Percentiles rank a stretch among this genome's conserved stretches.
Evolutionary conservation across 306 rosid genomes (phyloP).

Genomic region (Castanea mollissima): DNA sequence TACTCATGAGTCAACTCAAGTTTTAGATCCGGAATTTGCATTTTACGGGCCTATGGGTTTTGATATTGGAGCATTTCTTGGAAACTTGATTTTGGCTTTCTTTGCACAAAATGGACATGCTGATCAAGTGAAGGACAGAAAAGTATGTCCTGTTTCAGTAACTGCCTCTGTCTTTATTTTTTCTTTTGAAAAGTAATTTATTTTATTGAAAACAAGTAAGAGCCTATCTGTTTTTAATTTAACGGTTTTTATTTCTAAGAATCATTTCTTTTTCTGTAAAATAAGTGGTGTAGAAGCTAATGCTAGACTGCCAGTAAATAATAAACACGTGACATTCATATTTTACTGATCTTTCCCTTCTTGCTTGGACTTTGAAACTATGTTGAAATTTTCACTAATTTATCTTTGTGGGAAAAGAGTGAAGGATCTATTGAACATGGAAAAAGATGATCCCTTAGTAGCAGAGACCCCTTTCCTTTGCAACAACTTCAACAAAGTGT

Average conservation of each 20-base stretch:
- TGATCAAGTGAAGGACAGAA: slow-evolving; percentile 58
- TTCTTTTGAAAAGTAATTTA: too few relatives aligned
- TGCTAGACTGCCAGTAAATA: neutral
- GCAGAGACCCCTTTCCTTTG: too few relatives aligned
- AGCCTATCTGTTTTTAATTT: neutral
- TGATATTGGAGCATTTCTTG: slow-evolving; percentile 79
- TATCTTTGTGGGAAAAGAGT: neutral
- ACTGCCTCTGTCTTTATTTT: neutral
- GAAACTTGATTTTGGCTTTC: slow-evolving; percentile 85
- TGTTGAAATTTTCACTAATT: neutral
- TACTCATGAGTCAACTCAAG: slow-evolving; percentile 77
- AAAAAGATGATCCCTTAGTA: too few relatives aligned
- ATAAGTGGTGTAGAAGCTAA: neutral
- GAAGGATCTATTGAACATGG: too few relatives aligned
- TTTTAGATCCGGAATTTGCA: slow-evolving; percentile 90
- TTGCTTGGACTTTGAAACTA: neutral
- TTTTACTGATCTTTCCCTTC: neutral
- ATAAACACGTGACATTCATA: neutral
- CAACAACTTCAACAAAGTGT: too few relatives aligned
- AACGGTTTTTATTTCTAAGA: neutral
- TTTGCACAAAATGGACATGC: slow-evolving; percentile 92
- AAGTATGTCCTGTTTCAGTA: slow-evolving; percentile 38
- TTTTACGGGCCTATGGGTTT: slow-evolving; percentile 96
- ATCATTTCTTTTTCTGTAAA: neutral
- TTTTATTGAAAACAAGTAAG: too few relatives aligned